Evolutionary conservation across 805 yeast genomes (phyloP), one percentile per base, ranked within the genome.

Genomic region (Schwanniomyces pseudopolymorphus): DNA sequence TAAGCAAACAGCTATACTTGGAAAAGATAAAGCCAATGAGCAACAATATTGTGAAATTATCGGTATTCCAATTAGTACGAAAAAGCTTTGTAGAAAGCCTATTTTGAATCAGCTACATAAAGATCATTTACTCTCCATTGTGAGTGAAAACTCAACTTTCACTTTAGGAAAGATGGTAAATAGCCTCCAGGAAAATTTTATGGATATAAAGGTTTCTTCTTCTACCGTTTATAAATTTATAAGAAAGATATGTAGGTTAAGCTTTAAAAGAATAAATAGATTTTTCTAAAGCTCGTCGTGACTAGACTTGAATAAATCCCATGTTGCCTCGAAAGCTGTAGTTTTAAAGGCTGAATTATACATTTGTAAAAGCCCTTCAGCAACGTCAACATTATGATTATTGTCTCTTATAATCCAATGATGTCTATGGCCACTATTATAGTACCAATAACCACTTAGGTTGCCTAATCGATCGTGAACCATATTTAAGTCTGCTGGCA

Each of bases 261-360:
- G 37, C 37, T 33, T 11, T 33, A 33, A 33, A 33, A 33, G 21
- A 33, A 33, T 33, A n/a, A n/a, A n/a, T n/a, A n/a, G n/a, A n/a
- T n/a, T n/a, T n/a, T n/a, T n/a, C 33, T 42, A 33, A 19, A 33
- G 38, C 22, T 33, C 38, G 10, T 33, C 38, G n/a, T 33, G 38
- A 33, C 8, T 20, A 17, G 38, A 33, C 24, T 33, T 33, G 24
- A 20, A 33, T 33, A 33, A 20, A 33, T 33, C 6, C 38, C 38
- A 33, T 5, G 38, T 33, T 33, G 38, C 21, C 24, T 33, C 38
- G 6, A 33, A 33, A 10, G 38, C 5, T 10, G 38, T 20, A 2
- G 38, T 33, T 19, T 7, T 33, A 33, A 33, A 33, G 3, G 25
- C 39, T 11, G 39, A 36, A 20, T 3, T 5, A 21, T 36, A 36